Base-by-base conservation (phyloP, 495 filamentous ascomycete genomes). In the Aspergillus nanangensis region DNA sequence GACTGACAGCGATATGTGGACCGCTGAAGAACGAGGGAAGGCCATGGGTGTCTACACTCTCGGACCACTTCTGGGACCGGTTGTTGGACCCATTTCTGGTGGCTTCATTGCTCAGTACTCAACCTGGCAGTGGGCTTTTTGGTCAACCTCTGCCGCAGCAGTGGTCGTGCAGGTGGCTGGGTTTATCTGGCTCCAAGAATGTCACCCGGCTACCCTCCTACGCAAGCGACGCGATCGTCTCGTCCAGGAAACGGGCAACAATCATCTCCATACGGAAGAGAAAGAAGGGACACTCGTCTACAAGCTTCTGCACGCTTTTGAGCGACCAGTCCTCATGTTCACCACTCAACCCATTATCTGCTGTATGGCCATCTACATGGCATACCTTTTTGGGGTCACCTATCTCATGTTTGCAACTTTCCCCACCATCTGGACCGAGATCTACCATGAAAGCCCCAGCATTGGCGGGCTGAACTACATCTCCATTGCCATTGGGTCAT, bases 401-500 rank as follows among this genome's bases (percentile, higher is more conserved):
- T 52, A 52, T 24, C 44, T 48, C n/a, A 19, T 53, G 3, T 10
- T 48, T 9, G 33, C 50, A 2, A 48, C 50, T 3, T 45, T 53
- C 23, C 44, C 49, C 5, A 19, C 8, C 1, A 20, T 88, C 31
- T 88, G 79, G 76, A 74, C 69, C 4, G 32, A 41, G 0, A 63
- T 68, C 8, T 89, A 88, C 68, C 60, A 76, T 49, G 67, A 83
- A 59, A 65, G 63, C 37, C 53, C 73, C 40, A 80, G 75, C n/a
- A 78, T 82, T 22, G 82, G 72, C 24, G 79, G 83, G 1, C 66
- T 88, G 2, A 84, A 84, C 62, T 85, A 84, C 61, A 75, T 88
- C 38, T 78, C 79, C 13, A 64, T 86, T 3, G 83, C 75, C 1
- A 40, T 86, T 0, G 84, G 83, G 5, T 84, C 76, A 0, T 10